Conservation (phyloP, 768 basidiomycete genomes). For the Tricholoma matsutake region DNA sequence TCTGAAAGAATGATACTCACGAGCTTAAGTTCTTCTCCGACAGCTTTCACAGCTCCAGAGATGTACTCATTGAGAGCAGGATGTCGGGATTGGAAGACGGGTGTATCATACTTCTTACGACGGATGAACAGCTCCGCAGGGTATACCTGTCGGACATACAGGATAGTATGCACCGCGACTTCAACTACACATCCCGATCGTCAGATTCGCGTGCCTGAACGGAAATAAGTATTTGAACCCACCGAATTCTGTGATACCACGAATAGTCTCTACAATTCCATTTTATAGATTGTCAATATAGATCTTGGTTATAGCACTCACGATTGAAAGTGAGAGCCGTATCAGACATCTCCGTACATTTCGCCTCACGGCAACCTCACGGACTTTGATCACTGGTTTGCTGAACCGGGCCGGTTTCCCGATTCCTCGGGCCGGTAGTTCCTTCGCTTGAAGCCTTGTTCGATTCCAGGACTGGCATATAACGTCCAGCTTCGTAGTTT, state of each 20-base stretch:
- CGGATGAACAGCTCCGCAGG: slow-evolving; percentile 85
- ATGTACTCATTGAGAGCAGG: slow-evolving; percentile 87
- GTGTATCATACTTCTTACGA: slow-evolving; percentile 85
- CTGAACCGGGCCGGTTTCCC: background rate
- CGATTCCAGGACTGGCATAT: too few relatives aligned
- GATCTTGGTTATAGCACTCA: slow-evolving; percentile 11
- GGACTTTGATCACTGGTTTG: too few relatives aligned
- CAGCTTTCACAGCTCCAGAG: slow-evolving; percentile 80
- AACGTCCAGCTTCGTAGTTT: too few relatives aligned
- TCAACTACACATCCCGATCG: slow-evolving; percentile 58
- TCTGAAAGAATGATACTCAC: slow-evolving; percentile 34
- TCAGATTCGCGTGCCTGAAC: background rate
- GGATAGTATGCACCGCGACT: slow-evolving; percentile 87
- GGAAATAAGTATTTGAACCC: slow-evolving; percentile 31
- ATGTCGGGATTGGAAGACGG: slow-evolving; percentile 92
- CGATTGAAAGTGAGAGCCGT: slow-evolving; percentile 35
- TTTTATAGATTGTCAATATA: slow-evolving; percentile 2
- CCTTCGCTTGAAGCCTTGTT: too few relatives aligned
- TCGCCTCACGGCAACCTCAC: background rate
- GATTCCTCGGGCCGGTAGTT: background rate
- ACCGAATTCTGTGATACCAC: slow-evolving; percentile 74
- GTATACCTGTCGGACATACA: slow-evolving; percentile 89
- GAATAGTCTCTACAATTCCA: slow-evolving; percentile 52
- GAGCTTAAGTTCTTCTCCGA: slow-evolving; percentile 69
- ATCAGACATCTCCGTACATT: slow-evolving; percentile 21